Evolutionary conservation across 306 rosid genomes (phyloP).

Genomic region (Vicia sativa): DNA sequence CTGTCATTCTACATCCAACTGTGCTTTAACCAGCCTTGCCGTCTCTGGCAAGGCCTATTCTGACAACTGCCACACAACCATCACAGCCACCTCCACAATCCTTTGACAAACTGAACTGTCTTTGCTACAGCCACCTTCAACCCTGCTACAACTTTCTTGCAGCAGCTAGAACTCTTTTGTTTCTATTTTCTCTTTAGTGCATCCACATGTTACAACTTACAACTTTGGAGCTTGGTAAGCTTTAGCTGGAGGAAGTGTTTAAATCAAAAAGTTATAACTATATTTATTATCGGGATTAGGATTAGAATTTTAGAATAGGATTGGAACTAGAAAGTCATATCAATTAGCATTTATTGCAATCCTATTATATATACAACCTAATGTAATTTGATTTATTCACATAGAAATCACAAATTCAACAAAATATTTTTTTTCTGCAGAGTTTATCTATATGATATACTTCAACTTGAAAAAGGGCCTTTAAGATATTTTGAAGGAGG

Average conservation of each 20-base stretch:
- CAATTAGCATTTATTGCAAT: not conserved
- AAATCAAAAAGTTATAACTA: not conserved
- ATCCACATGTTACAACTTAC: not conserved
- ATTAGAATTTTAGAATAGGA: not conserved
- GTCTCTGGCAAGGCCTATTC: not conserved
- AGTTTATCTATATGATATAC: constrained; percentile 69
- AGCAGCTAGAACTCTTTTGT: not conserved
- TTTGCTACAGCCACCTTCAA: not conserved
- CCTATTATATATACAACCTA: not conserved
- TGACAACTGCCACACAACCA: not conserved
- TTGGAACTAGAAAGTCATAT: not conserved
- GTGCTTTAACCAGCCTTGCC: not conserved
- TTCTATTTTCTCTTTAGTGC: not conserved
- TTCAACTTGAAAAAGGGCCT: constrained; percentile 92
- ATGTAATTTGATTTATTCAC: not conserved
- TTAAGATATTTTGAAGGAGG: constrained; percentile 71
- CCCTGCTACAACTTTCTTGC: not conserved
- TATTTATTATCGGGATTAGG: not conserved
- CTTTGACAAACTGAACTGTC: not conserved
- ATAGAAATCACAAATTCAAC: not conserved
- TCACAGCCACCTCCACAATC: not conserved
- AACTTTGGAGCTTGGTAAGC: not conserved
- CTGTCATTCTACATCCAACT: not conserved
- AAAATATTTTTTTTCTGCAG: constrained; percentile 48
- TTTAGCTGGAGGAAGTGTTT: too few relatives aligned